Evolutionary conservation across 2,329 filamentous ascomycete genomes (phyloP).

Genomic region (Ophiostoma australiae): DNA sequence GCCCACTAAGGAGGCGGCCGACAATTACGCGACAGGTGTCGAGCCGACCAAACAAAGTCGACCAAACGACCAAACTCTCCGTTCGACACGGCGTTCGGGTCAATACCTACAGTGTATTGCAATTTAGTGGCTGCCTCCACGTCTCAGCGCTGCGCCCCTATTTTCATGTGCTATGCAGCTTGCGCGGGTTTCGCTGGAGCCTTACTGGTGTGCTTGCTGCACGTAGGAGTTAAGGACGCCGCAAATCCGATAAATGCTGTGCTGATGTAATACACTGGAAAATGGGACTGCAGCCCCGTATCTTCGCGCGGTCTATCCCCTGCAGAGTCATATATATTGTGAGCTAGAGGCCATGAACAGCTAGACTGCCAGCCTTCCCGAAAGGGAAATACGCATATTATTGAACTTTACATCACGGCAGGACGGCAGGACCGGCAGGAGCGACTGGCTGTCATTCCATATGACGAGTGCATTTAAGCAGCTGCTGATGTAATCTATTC

Average conservation of each 20-base stretch:
- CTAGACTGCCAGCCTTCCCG: background rate
- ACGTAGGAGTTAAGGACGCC: slow-evolving; percentile 2
- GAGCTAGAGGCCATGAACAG: background rate
- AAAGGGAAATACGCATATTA: background rate
- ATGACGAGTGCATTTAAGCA: background rate
- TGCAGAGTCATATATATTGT: background rate
- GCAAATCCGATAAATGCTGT: slow-evolving; percentile 4
- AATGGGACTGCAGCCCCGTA: background rate
- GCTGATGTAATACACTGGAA: background rate
- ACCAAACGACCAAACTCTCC: background rate
- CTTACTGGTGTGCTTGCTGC: no score
- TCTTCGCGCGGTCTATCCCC: background rate
- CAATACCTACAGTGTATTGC: background rate
- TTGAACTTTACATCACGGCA: background rate
- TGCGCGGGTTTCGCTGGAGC: background rate
- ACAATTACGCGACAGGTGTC: background rate
- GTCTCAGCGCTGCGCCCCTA: slow-evolving; percentile 8
- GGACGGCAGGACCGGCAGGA: background rate
- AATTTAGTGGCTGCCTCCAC: background rate
- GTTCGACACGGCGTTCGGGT: background rate
- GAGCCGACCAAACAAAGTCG: background rate
- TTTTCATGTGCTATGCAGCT: background rate
- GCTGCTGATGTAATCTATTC: background rate
- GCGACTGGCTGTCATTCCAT: background rate
- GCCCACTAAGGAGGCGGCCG: background rate